Conservation (phyloP, 164 flowering plant genomes). For the Nymphaea colorata region DNA sequence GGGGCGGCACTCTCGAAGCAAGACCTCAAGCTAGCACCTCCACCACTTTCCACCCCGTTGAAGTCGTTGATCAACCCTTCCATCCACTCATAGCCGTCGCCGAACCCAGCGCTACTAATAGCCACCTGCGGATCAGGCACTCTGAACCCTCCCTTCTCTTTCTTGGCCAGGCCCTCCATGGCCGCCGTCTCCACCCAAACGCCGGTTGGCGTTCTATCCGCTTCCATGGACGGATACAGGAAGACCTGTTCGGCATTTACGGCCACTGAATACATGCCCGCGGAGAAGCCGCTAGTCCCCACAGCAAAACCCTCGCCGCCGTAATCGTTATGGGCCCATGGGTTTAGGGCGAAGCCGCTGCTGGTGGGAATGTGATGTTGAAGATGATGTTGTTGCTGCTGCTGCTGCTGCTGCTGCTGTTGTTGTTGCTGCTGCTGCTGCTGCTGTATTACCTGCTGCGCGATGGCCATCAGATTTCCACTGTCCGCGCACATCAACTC, state of each 20-base stretch:
- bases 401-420: conserved; percentile 55
- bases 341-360: conserved; percentile 22
- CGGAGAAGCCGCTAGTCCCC: conserved; percentile 15
- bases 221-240: background rate
- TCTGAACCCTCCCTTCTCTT: conserved; percentile 15
- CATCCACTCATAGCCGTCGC: conserved; percentile 95
- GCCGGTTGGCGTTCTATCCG: too few species aligned
- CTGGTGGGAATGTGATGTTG: conserved; percentile 19
- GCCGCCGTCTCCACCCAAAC: background rate
- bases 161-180: conserved; percentile 40
- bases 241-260: background rate
- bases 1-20: background rate
- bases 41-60: conserved; percentile 14
- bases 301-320: background rate
- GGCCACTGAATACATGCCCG: background rate
- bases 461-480: conserved; percentile 96
- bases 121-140: conserved; percentile 15
- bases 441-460: conserved; percentile 87
- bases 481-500: conserved; percentile 92
- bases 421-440: conserved; percentile 73
- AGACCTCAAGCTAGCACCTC: conserved; percentile 20
- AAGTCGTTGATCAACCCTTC: conserved; percentile 55
- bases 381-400: conserved; percentile 59
- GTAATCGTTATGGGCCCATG: conserved; percentile 23
- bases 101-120: conserved; percentile 18